These are phyloP conservation scores for Neckera pumila DNA, from an alignment of 225 moss, liverwort and hornwort species.

Conservation along the genomic window DNA sequence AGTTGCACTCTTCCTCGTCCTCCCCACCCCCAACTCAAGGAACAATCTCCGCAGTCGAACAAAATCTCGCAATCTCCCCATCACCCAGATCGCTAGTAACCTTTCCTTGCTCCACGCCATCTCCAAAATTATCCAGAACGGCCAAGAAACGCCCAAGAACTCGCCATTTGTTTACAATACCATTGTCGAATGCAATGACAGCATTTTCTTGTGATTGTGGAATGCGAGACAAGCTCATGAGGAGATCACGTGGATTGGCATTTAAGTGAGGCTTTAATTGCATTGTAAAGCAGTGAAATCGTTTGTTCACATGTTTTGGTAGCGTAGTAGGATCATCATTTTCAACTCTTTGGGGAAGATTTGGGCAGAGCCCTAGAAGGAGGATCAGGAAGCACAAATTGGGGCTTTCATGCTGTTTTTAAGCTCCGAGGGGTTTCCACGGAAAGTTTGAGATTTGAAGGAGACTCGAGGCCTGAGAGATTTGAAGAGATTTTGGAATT, in stretches of 20 bases:
- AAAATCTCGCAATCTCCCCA: neutral
- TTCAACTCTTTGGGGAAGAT: neutral
- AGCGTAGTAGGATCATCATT: neutral
- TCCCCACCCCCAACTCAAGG: neutral
- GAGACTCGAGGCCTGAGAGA: conserved; percentile 4
- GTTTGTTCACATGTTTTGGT: neutral
- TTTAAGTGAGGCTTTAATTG: neutral
- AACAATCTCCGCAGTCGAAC: neutral
- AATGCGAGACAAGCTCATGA: neutral
- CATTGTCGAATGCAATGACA: neutral
- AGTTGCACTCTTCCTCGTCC: neutral
- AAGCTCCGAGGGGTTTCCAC: neutral
- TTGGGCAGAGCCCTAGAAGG: neutral
- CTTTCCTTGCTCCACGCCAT: neutral
- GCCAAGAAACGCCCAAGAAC: neutral
- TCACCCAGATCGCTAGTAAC: neutral
- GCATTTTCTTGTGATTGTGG: neutral
- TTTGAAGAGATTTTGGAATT: conserved; percentile 28
- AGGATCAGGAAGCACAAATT: neutral
- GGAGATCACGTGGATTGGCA: neutral
- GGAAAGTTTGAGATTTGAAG: conserved; percentile 10
- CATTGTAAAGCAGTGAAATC: neutral
- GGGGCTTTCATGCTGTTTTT: neutral
- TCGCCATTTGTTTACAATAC: neutral
- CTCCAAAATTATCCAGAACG: neutral